Evolutionary conservation across 2,329 filamentous ascomycete species (phyloP).

Genomic region (Colletotrichum camelliae): DNA sequence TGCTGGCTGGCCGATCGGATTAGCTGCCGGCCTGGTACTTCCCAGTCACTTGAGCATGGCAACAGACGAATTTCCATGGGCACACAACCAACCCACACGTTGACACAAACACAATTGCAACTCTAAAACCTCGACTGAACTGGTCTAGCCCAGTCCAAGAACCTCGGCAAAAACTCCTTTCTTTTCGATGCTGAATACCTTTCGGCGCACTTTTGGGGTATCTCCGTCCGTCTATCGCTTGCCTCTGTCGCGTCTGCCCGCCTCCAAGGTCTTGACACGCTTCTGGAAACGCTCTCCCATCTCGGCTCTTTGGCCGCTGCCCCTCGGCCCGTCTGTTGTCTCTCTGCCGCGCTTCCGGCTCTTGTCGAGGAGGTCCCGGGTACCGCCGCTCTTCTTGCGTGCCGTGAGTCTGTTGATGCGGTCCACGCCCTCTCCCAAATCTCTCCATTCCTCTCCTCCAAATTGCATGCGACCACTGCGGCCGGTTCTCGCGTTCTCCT

Average conservation of each 20-base stretch:
- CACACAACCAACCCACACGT: background rate
- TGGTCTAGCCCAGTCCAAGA: background rate
- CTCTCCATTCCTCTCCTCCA: constrained; percentile 93
- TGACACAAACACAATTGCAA: background rate
- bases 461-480: constrained; percentile 66
- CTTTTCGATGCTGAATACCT: background rate
- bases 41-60: background rate
- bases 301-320: constrained; percentile 61
- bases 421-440: constrained; percentile 83
- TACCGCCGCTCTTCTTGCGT: constrained; percentile 63
- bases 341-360: constrained; percentile 83
- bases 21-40: background rate
- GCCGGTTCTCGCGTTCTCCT: constrained; percentile 61
- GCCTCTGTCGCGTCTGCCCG: constrained; percentile 49
- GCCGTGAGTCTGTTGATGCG: constrained; percentile 84
- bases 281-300: constrained; percentile 80
- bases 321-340: constrained; percentile 70
- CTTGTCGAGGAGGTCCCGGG: constrained; percentile 74
- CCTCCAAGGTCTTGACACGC: constrained; percentile 63
- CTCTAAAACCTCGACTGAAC: background rate
- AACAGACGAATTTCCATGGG: background rate
- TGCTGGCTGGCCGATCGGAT: background rate
- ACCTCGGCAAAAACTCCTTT: background rate
- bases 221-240: constrained; percentile 38
- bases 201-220: background rate